Evolutionary conservation across 108 stramenopile genomes (phyloP).

Genomic region (Pelagomonas calceolata): DNA sequence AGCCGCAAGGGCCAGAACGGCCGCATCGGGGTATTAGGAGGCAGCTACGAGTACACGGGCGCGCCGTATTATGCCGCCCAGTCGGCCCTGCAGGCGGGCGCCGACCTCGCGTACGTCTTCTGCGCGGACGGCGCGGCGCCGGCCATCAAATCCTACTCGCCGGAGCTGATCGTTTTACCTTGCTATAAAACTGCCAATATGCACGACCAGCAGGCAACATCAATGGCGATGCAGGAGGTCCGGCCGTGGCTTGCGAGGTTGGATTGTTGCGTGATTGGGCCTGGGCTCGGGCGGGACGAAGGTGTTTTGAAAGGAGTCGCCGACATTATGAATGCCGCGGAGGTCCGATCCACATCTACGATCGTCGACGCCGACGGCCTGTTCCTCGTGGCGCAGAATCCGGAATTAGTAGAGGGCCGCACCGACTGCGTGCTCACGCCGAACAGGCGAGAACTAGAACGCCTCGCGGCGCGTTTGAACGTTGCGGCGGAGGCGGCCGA

Average conservation of each 20-base stretch:
- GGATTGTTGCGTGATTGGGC: conserved; percentile 78
- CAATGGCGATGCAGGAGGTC: conserved; percentile 55
- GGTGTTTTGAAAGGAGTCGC: conserved; percentile 47
- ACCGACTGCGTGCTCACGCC: conserved; percentile 74
- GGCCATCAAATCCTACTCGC: conserved; percentile 70
- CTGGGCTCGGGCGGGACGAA: conserved; percentile 77
- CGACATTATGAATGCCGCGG: conserved; percentile 50
- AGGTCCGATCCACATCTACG: conserved; percentile 39
- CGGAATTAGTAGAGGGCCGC: conserved; percentile 20
- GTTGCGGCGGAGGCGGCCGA: conserved; percentile 1
- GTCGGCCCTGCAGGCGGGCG: conserved; percentile 71
- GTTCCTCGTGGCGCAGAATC: conserved; percentile 56
- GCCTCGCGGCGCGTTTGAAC: conserved; percentile 35
- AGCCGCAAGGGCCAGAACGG: conserved; percentile 84
- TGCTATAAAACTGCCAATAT: neutral
- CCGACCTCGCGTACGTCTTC: conserved; percentile 83
- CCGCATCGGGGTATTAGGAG: conserved; percentile 83
- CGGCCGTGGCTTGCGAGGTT: conserved; percentile 37
- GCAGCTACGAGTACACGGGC: conserved; percentile 83
- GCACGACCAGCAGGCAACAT: conserved; percentile 15
- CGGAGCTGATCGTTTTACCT: conserved; percentile 18
- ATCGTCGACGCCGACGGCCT: conserved; percentile 93
- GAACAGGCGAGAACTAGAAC: conserved; percentile 75
- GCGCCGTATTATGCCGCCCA: conserved; percentile 93
- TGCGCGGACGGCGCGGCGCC: conserved; percentile 76